A percentile compares a stretch with the other conserved stretches of the same genome.
These are phyloP conservation scores for Neobulgaria alba DNA, from an alignment of 2,329 filamentous ascomycete species.

Conservation along the genomic window DNA sequence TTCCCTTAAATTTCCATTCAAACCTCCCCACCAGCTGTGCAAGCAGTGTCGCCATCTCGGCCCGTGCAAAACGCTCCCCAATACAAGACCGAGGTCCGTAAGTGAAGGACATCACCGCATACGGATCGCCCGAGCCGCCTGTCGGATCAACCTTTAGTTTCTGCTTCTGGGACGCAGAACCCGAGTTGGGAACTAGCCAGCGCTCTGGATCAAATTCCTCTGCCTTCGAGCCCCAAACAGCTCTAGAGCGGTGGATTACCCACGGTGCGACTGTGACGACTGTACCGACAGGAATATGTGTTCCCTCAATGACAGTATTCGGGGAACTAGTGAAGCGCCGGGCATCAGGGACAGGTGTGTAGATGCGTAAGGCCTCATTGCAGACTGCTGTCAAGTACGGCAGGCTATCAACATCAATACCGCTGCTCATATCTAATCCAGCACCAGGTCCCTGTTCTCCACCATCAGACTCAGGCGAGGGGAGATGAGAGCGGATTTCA, in stretches of 20 bases:
- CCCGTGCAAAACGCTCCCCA: constrained; percentile 30
- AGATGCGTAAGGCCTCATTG: constrained; percentile 38
- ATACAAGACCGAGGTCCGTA: constrained; percentile 29
- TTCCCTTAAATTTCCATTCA: not conserved
- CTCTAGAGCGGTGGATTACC: constrained; percentile 33
- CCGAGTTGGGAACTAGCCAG: constrained; percentile 29
- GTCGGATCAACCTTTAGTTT: constrained; percentile 29
- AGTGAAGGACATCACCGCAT: constrained; percentile 29
- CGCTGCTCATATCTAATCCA: constrained; percentile 31
- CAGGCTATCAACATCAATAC: constrained; percentile 33
- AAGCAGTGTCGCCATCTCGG: constrained; percentile 22
- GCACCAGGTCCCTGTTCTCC: not conserved
- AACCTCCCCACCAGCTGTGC: not conserved
- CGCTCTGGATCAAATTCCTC: constrained; percentile 35
- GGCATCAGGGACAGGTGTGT: constrained; percentile 31
- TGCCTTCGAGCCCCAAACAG: constrained; percentile 34
- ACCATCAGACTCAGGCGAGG: constrained; percentile 5
- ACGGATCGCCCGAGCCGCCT: constrained; percentile 14
- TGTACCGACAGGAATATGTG: constrained; percentile 34
- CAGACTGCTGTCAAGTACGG: constrained; percentile 39
- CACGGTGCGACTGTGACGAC: constrained; percentile 36
- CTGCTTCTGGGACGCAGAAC: too few species aligned
- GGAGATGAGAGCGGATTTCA: constrained; percentile 39
- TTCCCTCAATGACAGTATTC: constrained; percentile 36
- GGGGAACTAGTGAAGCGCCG: constrained; percentile 16